Base-by-base conservation (phyloP, 805 yeast genomes). In the Candida arabinofermentans region DNA sequence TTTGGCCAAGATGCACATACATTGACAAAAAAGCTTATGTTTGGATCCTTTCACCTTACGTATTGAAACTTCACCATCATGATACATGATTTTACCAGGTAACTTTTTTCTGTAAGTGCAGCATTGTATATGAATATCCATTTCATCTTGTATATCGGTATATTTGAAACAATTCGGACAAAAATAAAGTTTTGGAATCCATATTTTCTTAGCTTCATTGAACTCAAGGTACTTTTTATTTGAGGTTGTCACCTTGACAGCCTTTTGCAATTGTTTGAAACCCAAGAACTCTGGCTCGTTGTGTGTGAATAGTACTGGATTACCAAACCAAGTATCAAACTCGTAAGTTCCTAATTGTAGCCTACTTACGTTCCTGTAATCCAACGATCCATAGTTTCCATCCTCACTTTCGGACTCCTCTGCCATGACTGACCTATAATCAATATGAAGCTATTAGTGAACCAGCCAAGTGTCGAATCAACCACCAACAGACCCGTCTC, bases 131-230 rank as follows among this genome's bases (percentile, higher is more conserved):
- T 93, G 99, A 2, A 50, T 48, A 1, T 59, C 65, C 59, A 86
- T 68, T 3, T 70, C 71, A 0, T 51, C 54, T 9, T 56, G 60
- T 5, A 57, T 53, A 23, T 76, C 74, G 0, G 95, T 72, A 58
- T 91, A 91, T 52, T 86, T 84, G 71, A 93, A 88, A 62, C 99
- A 93, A 40, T 66, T 69, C 34, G 81, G 86, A 63, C 99, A 93
- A 1, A 93, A 81, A 54, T 67, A 74, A 13, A 93, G 67, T 29
- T 66, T 67, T 23, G 79, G 79, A 7, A 81, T 55, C 93, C 91
- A 82, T 34, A 59, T 58, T 22, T 51, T 53, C 29, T 53, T 39
- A 24, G 50, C 21, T 10, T 49, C 44, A 5, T 27, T 44, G 35
- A 40, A 50, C 21, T 48, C 50, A 22, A 31, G 18, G 7, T 40